Evolutionary conservation across 331 rosid genomes (phyloP), one percentile per base, ranked within the genome.

Genomic region (Cydonia oblonga): DNA sequence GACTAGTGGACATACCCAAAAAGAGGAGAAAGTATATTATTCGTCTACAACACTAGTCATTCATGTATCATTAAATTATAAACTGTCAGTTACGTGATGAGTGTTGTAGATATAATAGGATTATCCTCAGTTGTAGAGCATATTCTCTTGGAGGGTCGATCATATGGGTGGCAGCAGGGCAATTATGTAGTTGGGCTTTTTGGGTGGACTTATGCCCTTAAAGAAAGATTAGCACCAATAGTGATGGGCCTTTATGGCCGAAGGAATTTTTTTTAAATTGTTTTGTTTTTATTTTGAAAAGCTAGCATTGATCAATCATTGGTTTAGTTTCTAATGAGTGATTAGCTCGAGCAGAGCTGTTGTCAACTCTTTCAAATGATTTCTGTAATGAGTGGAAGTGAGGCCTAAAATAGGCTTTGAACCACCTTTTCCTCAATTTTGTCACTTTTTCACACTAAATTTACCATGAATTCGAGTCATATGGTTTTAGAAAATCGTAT

Each of bases 311-410:
- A 18, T 49, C 54, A 49, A 49, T 49, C 54, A 6, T 7, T 16
- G 54, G 54, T 49, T 49, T 49, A 57, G 62, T 57, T 57, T 57
- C 28, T 57, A 23, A 57, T 11, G 29, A 23, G 18, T 4, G 54
- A 49, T 49, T 49, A 49, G 54, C 9, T 49, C 54, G 9, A 49
- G 54, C 54, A 49, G 20, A 33, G 6, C 38, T 35, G 66, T 33
- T 14, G 5, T 11, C 40, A 71, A 35, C 56, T 24, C 66, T 76
- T 30, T 68, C 29, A 29, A 68, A 58, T 25, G 42, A 46, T 38
- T 38, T 38, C 42, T 38, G 75, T 52, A 44, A 63, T 29, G 68
- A 74, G 9, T 35, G 30, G 69, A 79, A 68, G 71, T 53, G 24
- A 74, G 20, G 64, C 72, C 72, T 74, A 54, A 38, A 68, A 40